Base-by-base conservation (phyloP, 768 basidiomycete genomes). In the Boletus rufocinnamomeus region DNA sequence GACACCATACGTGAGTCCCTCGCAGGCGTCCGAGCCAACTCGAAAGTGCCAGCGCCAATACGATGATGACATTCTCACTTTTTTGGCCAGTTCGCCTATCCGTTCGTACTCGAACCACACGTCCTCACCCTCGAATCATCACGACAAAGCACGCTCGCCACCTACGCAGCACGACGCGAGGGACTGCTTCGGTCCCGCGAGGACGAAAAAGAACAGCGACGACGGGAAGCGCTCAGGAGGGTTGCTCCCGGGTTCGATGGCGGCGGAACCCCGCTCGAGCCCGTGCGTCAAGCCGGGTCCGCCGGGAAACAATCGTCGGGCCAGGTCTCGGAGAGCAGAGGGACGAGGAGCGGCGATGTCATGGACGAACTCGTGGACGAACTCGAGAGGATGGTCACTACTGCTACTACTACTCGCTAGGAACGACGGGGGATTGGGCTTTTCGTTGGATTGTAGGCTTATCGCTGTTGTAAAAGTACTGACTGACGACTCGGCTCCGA, bases 51-150 rank as follows among this genome's bases (percentile, higher is more conserved):
- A 6, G 19, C 37, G 16, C 37, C 30, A 30, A 30, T 30, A 30
- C 30, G n/a, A n/a, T n/a, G n/a, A n/a, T n/a, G n/a, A n/a, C n/a
- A n/a, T n/a, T n/a, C n/a, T n/a, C n/a, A n/a, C n/a, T n/a, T n/a
- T n/a, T 41, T 2, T 37, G 44, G 6, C 35, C 70, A 98, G 95
- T 97, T 98, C 66, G 96, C 91, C 44, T 98, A 98, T 68, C 95
- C 96, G 2, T 98, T 93, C 79, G 89, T 94, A 4, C 82, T 98
- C 52, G 96, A 98, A 68, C 83, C 87, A 0, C 95, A 96, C 69
- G 79, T 93, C 63, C 73, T 95, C 52, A 83, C 85, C 2, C 75
- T 92, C 41, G 91, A 91, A 68, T 84, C 89, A 0, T 81, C 91
- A 0, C 86, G 92, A 2, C 80, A 87, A 48, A 74, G 79, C 4